Conservation (phyloP, 768 basidiomycete species). For the Naganishia vaughanmartiniae region DNA sequence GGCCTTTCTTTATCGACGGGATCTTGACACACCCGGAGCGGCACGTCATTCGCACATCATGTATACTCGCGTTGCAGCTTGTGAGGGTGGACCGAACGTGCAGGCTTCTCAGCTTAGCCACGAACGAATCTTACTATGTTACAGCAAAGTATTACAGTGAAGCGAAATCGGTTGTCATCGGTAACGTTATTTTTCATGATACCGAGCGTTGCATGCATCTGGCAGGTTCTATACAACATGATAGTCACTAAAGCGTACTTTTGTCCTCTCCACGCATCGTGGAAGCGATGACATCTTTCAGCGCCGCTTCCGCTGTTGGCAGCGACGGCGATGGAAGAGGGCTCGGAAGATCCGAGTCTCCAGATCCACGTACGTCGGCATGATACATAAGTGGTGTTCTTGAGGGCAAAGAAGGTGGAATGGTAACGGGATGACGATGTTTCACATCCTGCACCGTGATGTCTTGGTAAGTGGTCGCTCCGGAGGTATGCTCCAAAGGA, state of each 20-base stretch:
- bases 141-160: too few species aligned
- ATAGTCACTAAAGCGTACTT: not conserved
- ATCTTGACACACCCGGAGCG: too few species aligned
- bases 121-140: too few species aligned
- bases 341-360: not conserved
- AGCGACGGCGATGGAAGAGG: not conserved
- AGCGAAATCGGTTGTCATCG: too few species aligned
- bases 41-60: too few species aligned
- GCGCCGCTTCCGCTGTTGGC: conserved; percentile 8
- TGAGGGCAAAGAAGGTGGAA: not conserved
- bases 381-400: not conserved
- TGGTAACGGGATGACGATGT: not conserved
- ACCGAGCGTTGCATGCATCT: not conserved
- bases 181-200: not conserved
- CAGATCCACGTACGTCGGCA: not conserved
- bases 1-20: too few species aligned
- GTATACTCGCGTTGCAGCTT: too few species aligned
- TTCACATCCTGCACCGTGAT: not conserved
- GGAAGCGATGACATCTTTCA: conserved; percentile 9
- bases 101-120: too few species aligned
- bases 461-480: not conserved
- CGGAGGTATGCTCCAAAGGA: not conserved
- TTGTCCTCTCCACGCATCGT: not conserved
- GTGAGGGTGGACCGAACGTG: too few species aligned
- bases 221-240: not conserved